Percentiles rank a stretch among this genome's conserved stretches.
These are phyloP conservation scores for Singerocomus rubriflavus DNA, from an alignment of 1,284 basidiomycete species.

Conservation along the genomic window DNA sequence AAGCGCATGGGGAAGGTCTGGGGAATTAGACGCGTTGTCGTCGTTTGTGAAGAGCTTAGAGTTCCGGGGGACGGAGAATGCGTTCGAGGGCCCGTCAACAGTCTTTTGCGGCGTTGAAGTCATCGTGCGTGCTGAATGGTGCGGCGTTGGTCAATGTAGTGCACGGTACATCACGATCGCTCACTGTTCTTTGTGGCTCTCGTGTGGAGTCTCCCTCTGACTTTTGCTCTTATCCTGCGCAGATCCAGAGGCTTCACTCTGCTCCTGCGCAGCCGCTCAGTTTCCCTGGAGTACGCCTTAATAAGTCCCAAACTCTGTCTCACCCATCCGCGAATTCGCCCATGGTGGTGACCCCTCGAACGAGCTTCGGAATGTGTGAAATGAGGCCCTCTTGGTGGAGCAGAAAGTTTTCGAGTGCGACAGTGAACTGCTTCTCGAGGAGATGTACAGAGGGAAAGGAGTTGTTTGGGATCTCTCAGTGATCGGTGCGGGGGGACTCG, in stretches of 20 bases:
- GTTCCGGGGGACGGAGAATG: conserved; percentile 36
- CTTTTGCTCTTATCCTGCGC: conserved; percentile 22
- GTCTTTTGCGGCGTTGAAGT: conserved; percentile 54
- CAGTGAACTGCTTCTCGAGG: too few relatives aligned
- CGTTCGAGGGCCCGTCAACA: conserved; percentile 39
- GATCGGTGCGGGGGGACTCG: too few relatives aligned
- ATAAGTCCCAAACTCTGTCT: conserved; percentile 57
- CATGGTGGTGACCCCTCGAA: conserved; percentile 65
- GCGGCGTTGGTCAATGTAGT: not conserved
- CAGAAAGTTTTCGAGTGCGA: conserved; percentile 67
- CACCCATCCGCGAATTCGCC: conserved; percentile 63
- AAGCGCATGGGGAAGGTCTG: too few relatives aligned
- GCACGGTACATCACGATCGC: conserved; percentile 3
- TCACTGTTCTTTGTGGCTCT: conserved; percentile 61
- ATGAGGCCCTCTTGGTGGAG: conserved; percentile 70
- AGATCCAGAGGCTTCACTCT: conserved; percentile 39
- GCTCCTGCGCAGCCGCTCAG: conserved; percentile 64
- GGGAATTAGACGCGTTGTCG: conserved; percentile 42
- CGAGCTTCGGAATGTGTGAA: conserved; percentile 69
- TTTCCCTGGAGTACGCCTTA: conserved; percentile 70
- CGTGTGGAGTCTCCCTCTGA: conserved; percentile 37
- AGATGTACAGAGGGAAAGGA: too few relatives aligned
- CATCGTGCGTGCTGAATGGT: conserved; percentile 49
- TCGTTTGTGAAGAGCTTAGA: too few relatives aligned
- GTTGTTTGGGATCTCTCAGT: too few relatives aligned